phyloP scores from a whole-genome alignment of 2,329 filamentous ascomycete species.

The Arachnomyces sp. region DNA sequence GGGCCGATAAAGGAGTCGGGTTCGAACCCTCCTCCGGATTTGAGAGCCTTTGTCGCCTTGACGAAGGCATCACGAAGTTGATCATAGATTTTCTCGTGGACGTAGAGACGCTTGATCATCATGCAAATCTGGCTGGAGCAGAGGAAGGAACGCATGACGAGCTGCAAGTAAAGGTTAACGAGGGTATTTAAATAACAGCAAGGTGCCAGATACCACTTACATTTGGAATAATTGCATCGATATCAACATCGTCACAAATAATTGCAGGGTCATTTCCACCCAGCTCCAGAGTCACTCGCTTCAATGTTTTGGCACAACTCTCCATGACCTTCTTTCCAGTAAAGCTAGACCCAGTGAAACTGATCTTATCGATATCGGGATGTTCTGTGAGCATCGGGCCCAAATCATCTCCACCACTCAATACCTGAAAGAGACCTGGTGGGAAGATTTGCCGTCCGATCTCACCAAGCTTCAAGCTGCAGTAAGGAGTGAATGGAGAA shows the following conservation, averaged over 20 bases:
- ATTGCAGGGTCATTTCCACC: slow-evolving; percentile 51
- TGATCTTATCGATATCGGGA: slow-evolving; percentile 48
- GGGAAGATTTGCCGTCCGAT: slow-evolving; percentile 44
- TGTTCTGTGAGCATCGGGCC: slow-evolving; percentile 49
- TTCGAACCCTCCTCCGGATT: slow-evolving; percentile 32
- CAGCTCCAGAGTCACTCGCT: slow-evolving; percentile 46
- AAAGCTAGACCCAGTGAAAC: slow-evolving; percentile 49
- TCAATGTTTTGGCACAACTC: slow-evolving; percentile 43
- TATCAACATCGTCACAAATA: slow-evolving; percentile 45
- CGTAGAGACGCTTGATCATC: slow-evolving; percentile 51
- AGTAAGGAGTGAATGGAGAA: slow-evolving; percentile 49
- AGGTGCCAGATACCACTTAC: slow-evolving; percentile 9
- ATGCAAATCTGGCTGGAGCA: slow-evolving; percentile 49
- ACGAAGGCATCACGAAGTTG: slow-evolving; percentile 43
- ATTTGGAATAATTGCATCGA: slow-evolving; percentile 37
- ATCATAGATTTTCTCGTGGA: slow-evolving; percentile 53
- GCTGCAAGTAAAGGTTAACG: slow-evolving; percentile 14
- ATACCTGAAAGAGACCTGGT: slow-evolving; percentile 47
- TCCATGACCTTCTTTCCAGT: slow-evolving; percentile 45
- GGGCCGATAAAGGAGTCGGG: slow-evolving; percentile 48
- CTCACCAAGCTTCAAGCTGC: slow-evolving; percentile 45
- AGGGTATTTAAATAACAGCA: not conserved
- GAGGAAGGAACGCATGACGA: slow-evolving; percentile 43
- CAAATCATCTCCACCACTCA: slow-evolving; percentile 48
- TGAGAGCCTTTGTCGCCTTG: slow-evolving; percentile 36